phyloP scores from a whole-genome alignment of 2,329 filamentous ascomycete genomes.

The Byssochlamys sp. region DNA sequence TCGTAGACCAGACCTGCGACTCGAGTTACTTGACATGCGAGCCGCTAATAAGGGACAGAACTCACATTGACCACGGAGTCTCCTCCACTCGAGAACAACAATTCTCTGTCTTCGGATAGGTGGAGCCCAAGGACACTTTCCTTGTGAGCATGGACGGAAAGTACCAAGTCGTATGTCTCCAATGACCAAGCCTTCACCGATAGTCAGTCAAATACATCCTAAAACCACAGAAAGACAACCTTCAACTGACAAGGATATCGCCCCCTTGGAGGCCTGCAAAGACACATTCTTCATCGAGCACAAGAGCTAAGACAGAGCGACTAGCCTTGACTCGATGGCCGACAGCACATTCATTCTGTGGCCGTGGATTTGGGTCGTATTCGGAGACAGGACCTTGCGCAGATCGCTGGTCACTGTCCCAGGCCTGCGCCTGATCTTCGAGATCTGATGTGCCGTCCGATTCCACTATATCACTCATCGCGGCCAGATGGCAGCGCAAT shows the following conservation, averaged over 20 bases:
- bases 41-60: slow-evolving; percentile 1
- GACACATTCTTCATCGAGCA: slow-evolving; percentile 68
- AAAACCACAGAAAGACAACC: neutral
- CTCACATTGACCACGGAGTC: slow-evolving; percentile 80
- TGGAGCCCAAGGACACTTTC: slow-evolving; percentile 81
- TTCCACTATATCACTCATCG: slow-evolving; percentile 27
- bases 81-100: slow-evolving; percentile 85
- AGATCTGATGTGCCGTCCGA: slow-evolving; percentile 26
- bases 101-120: slow-evolving; percentile 61
- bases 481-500: neutral
- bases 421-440: slow-evolving; percentile 25
- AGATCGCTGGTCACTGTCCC: slow-evolving; percentile 21
- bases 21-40: neutral
- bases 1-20: slow-evolving; percentile 67
- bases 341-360: slow-evolving; percentile 27
- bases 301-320: slow-evolving; percentile 57
- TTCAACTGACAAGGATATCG: slow-evolving; percentile 61
- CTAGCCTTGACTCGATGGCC: slow-evolving; percentile 34
- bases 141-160: slow-evolving; percentile 76
- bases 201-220: neutral
- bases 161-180: slow-evolving; percentile 70
- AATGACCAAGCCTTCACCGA: slow-evolving; percentile 62
- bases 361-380: slow-evolving; percentile 11
- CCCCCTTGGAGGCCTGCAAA: slow-evolving; percentile 90
- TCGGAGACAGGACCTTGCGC: slow-evolving; percentile 9